These are phyloP conservation scores for Diaporthe citri DNA, from an alignment of 2,329 filamentous ascomycete species.

Conservation along the genomic window DNA sequence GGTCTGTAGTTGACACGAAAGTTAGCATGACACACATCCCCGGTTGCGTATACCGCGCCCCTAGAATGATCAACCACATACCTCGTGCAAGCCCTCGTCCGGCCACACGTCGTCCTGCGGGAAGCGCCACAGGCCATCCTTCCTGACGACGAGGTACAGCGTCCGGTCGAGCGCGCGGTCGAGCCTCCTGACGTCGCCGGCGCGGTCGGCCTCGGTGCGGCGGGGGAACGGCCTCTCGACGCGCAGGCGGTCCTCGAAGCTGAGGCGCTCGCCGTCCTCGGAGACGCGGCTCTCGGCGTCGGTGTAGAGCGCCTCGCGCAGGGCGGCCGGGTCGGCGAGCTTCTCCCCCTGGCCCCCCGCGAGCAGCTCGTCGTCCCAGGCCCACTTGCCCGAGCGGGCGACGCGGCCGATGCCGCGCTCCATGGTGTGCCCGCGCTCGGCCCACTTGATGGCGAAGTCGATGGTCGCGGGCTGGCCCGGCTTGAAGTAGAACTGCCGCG, in stretches of 20 bases:
- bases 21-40: background rate
- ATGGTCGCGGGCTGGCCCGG: constrained; percentile 84
- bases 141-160: constrained; percentile 88
- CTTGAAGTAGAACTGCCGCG: constrained; percentile 95
- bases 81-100: constrained; percentile 85
- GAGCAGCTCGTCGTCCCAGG: constrained; percentile 93
- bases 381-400: constrained; percentile 71
- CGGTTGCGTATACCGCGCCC: background rate
- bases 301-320: constrained; percentile 77
- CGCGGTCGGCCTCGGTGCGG: constrained; percentile 81
- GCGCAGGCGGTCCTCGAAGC: constrained; percentile 70
- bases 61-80: constrained; percentile 59
- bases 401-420: constrained; percentile 90
- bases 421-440: constrained; percentile 78
- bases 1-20: constrained; percentile 66
- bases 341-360: constrained; percentile 82
- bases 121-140: constrained; percentile 83
- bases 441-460: constrained; percentile 91
- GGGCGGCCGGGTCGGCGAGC: constrained; percentile 72
- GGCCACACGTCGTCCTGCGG: constrained; percentile 77
- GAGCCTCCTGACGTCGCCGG: constrained; percentile 80
- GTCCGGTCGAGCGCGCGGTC: constrained; percentile 85
- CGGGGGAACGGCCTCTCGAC: constrained; percentile 79
- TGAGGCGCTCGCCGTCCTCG: constrained; percentile 71
- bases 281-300: constrained; percentile 78